phyloP scores from a whole-genome alignment of 176 grass and related monocot species.

The Hordeum marinum region DNA sequence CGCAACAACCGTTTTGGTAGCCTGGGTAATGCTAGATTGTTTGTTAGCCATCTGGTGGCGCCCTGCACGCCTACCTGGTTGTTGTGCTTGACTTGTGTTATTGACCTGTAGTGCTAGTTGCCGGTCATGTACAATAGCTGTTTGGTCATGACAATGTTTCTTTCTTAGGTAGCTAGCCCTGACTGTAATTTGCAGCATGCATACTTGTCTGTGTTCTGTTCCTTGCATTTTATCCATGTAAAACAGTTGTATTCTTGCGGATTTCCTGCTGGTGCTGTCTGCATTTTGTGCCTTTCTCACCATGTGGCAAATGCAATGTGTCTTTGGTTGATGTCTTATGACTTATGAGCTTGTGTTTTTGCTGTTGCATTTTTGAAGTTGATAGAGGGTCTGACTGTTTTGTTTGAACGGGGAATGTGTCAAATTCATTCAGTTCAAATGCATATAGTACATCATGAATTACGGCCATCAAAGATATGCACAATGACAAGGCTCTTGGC shows the following conservation, averaged over 20 bases:
- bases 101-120: constrained; percentile 43
- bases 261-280: background rate
- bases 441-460: no score
- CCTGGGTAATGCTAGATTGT: constrained; percentile 18
- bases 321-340: no score
- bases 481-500: no score
- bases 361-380: no score
- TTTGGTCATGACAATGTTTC: constrained; percentile 18
- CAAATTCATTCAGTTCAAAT: no score
- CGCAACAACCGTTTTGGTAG: background rate
- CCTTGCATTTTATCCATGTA: constrained; percentile 27
- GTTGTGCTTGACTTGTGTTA: constrained; percentile 44
- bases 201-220: constrained; percentile 32
- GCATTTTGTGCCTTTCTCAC: background rate
- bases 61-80: constrained; percentile 20
- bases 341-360: no score
- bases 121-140: constrained; percentile 66
- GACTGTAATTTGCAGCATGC: constrained; percentile 50
- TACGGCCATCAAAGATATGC: no score
- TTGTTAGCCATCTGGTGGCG: constrained; percentile 32
- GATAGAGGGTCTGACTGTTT: no score
- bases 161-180: constrained; percentile 42
- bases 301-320: background rate
- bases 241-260: constrained; percentile 20
- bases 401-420: no score